A percentile compares a stretch with the other conserved stretches of the same genome.
Evolutionary conservation across 805 yeast genomes (phyloP).

Genomic region (Kluyveromyces lactis): DNA sequence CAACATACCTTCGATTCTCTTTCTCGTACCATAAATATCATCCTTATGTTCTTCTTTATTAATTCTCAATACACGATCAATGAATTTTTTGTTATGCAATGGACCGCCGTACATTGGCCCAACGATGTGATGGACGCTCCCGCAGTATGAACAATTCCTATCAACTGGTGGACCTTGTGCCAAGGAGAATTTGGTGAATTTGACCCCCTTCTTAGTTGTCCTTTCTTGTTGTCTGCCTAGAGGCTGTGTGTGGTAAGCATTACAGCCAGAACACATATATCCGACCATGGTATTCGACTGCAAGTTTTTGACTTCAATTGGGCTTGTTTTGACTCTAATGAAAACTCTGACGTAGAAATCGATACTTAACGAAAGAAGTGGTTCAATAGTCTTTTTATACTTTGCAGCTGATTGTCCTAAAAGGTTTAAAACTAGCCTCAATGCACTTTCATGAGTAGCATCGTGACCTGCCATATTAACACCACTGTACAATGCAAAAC

Average conservation of each 20-base stretch:
- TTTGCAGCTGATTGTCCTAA: slow-evolving; percentile 81
- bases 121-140: slow-evolving; percentile 58
- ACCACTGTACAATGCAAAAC: slow-evolving; percentile 93
- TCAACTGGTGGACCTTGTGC: slow-evolving; percentile 59
- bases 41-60: slow-evolving; percentile 40
- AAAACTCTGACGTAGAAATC: slow-evolving; percentile 90
- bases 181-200: slow-evolving; percentile 45
- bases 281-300: slow-evolving; percentile 70
- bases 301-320: slow-evolving; percentile 71
- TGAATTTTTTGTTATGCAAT: slow-evolving; percentile 62
- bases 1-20: slow-evolving; percentile 87
- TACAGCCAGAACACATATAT: slow-evolving; percentile 85
- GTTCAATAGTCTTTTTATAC: slow-evolving; percentile 81
- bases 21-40: slow-evolving; percentile 63
- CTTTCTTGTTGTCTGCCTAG: slow-evolving; percentile 54
- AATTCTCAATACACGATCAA: slow-evolving; percentile 52
- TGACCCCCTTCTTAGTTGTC: slow-evolving; percentile 31
- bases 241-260: slow-evolving; percentile 59
- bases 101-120: slow-evolving; percentile 97
- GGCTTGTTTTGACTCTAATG: slow-evolving; percentile 67
- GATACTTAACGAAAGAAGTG: slow-evolving; percentile 74
- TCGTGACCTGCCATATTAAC: slow-evolving; percentile 70
- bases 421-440: slow-evolving; percentile 71
- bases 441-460: slow-evolving; percentile 87
- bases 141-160: slow-evolving; percentile 60